phyloP scores from a whole-genome alignment of 2,329 filamentous ascomycete genomes.

The Fusarium anguioides region DNA sequence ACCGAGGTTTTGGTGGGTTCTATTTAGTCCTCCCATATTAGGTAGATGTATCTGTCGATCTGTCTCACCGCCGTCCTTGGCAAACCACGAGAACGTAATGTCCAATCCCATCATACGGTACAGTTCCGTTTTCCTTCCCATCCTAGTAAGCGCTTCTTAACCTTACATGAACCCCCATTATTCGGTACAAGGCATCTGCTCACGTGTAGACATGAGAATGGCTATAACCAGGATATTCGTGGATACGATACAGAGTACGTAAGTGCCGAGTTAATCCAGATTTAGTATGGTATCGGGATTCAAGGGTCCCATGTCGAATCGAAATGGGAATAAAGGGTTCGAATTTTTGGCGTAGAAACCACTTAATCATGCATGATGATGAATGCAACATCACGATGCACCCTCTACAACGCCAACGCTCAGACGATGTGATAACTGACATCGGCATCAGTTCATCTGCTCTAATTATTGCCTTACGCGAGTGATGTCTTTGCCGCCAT shows the following conservation, averaged over 20 bases:
- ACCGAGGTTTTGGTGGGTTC: background rate
- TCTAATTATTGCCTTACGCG: no score
- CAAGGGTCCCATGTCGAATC: no score
- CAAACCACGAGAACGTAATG: background rate
- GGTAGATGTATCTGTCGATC: background rate
- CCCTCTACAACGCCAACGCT: background rate
- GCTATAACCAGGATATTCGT: background rate
- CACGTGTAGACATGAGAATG: slow-evolving; percentile 11
- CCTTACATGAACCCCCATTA: background rate
- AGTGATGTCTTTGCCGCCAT: background rate
- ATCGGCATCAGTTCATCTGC: background rate
- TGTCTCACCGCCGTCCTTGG: slow-evolving; percentile 7
- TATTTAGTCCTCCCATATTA: background rate
- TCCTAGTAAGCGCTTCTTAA: background rate
- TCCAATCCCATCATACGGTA: background rate
- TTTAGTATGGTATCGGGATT: background rate
- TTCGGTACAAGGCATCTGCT: background rate
- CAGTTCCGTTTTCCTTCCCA: background rate
- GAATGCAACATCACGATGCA: background rate
- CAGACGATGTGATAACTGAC: background rate
- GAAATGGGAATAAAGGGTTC: background rate
- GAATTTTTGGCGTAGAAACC: background rate
- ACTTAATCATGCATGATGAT: slow-evolving; percentile 8
- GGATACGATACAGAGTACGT: no score
- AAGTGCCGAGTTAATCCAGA: slow-evolving; percentile 1